These are phyloP conservation scores for Colletotrichum higginsianum DNA, from an alignment of 2,329 filamentous ascomycete species.

Conservation along the genomic window DNA sequence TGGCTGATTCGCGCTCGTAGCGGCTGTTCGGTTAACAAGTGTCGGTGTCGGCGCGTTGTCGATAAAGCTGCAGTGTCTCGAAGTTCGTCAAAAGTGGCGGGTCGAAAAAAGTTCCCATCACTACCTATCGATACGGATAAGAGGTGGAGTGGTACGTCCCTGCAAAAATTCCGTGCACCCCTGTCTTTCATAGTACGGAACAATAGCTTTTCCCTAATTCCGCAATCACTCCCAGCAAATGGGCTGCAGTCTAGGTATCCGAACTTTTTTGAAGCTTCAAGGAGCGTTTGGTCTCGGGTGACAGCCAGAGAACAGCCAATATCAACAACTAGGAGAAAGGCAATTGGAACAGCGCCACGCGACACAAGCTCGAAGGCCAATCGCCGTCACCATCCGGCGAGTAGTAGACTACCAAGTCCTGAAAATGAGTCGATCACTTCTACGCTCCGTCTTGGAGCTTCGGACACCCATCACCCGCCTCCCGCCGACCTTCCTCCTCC, in stretches of 20 bases:
- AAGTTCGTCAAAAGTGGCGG: slow-evolving; percentile 34
- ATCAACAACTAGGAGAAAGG: slow-evolving; percentile 7
- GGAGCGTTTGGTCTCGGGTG: not conserved
- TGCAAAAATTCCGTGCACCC: slow-evolving; percentile 17
- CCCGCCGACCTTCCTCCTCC: slow-evolving; percentile 47
- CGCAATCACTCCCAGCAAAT: slow-evolving; percentile 5
- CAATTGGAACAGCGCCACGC: not conserved
- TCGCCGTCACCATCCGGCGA: slow-evolving; percentile 1
- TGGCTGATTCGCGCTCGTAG: slow-evolving; percentile 30
- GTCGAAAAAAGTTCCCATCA: slow-evolving; percentile 35
- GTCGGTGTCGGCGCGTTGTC: not conserved
- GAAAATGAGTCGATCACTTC: slow-evolving; percentile 71
- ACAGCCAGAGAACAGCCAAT: slow-evolving; percentile 22
- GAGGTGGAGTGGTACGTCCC: slow-evolving; percentile 9
- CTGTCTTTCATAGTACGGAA: not conserved
- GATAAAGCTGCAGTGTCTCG: not conserved
- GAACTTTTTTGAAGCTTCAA: slow-evolving; percentile 40
- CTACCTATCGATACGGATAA: slow-evolving; percentile 35
- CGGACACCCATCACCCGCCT: slow-evolving; percentile 61
- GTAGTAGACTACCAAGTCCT: not conserved
- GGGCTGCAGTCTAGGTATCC: slow-evolving; percentile 2
- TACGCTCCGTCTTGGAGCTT: slow-evolving; percentile 75
- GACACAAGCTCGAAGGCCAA: not conserved
- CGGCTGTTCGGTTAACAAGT: slow-evolving; percentile 13
- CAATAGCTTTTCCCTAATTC: slow-evolving; percentile 26